Evolutionary conservation across 2,329 filamentous ascomycete genomes (phyloP).

Genomic region (Sclerotinia sclerotiorum): DNA sequence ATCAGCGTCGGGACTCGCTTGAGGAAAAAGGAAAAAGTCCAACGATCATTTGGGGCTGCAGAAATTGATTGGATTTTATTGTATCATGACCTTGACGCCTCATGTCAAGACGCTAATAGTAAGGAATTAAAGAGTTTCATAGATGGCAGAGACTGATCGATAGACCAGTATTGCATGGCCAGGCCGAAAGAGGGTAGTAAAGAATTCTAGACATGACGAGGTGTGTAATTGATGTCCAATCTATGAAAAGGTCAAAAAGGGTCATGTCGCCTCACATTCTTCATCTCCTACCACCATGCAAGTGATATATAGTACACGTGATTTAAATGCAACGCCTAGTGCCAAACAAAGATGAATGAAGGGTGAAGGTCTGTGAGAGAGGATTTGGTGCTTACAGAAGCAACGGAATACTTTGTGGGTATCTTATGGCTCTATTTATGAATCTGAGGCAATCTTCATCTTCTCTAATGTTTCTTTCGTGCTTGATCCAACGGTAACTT

Average conservation of each 20-base stretch:
- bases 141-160: neutral
- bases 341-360: neutral
- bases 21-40: neutral
- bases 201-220: neutral
- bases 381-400: constrained; percentile 9
- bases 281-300: neutral
- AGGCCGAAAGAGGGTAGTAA: no score
- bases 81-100: neutral
- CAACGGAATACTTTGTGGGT: constrained; percentile 25
- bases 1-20: neutral
- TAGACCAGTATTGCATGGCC: neutral
- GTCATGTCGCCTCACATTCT: neutral
- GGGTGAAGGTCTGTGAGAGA: neutral
- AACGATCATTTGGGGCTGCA: neutral
- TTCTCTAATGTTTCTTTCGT: constrained; percentile 35
- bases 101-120: no score
- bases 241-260: neutral
- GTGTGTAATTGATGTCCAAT: no score
- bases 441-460: constrained; percentile 31
- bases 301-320: neutral
- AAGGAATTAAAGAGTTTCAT: neutral
- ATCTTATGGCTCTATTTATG: constrained; percentile 28
- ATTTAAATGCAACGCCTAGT: neutral
- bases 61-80: neutral
- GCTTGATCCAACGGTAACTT: constrained; percentile 32